These are phyloP conservation scores for Aspergillus diversus DNA, from an alignment of 495 filamentous ascomycete species.

Conservation along the genomic window DNA sequence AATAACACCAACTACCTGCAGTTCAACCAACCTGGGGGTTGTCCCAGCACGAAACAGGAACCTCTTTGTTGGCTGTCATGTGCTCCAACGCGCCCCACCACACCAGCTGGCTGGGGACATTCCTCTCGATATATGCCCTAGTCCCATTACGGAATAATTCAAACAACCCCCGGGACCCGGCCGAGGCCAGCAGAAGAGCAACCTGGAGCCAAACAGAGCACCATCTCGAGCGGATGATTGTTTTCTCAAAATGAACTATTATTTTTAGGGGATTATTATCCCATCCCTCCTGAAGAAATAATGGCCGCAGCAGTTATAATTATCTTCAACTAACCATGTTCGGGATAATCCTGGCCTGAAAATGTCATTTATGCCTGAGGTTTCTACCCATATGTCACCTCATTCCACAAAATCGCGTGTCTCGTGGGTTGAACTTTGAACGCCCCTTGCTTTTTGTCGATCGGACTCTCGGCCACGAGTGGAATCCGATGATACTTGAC, in stretches of 20 bases:
- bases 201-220: not conserved
- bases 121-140: not conserved
- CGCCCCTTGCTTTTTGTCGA: not conserved
- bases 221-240: too few relatives aligned
- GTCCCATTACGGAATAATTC: not conserved
- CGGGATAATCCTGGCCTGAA: not conserved
- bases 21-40: too few relatives aligned
- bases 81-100: not conserved
- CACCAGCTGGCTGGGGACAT: too few relatives aligned
- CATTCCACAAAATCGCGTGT: not conserved
- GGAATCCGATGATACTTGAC: not conserved
- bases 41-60: too few relatives aligned
- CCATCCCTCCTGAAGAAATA: not conserved
- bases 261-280: not conserved
- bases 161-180: not conserved
- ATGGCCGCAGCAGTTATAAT: not conserved
- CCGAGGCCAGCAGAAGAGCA: not conserved
- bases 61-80: not conserved
- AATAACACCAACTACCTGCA: too few relatives aligned
- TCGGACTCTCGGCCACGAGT: constrained; percentile 1
- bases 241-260: too few relatives aligned
- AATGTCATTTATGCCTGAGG: not conserved
- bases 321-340: not conserved
- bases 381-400: too few relatives aligned
- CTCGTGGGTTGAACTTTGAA: not conserved